A percentile compares a stretch with the other conserved stretches of the same genome.
phyloP scores from a whole-genome alignment of 1,284 basidiomycete genomes.

The Rhodotorula sp. region DNA sequence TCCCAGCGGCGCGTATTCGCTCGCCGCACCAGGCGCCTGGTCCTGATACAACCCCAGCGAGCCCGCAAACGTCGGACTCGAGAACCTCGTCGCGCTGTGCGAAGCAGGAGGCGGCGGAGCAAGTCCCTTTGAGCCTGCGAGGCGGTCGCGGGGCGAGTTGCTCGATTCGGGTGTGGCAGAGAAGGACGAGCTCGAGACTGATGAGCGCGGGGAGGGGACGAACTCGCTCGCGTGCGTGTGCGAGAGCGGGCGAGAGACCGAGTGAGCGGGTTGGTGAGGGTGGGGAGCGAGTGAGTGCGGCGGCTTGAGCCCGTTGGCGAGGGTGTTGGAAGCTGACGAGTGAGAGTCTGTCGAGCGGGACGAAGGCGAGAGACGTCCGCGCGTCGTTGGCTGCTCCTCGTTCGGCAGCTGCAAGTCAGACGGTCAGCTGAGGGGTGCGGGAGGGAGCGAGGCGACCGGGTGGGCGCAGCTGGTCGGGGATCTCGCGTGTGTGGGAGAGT shows the following conservation, averaged over 20 bases:
- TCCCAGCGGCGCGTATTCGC: background rate
- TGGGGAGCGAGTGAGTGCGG: background rate
- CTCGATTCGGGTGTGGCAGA: slow-evolving; percentile 14
- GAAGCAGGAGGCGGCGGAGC: background rate
- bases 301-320: background rate
- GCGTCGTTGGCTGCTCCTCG: slow-evolving; percentile 3
- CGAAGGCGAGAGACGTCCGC: slow-evolving; percentile 3
- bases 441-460: background rate
- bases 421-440: background rate
- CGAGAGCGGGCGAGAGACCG: slow-evolving; percentile 53
- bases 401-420: slow-evolving; percentile 3
- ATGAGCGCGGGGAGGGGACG: slow-evolving; percentile 65
- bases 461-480: no score
- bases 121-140: background rate
- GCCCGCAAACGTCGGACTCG: background rate
- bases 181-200: slow-evolving; percentile 53
- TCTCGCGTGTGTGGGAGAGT: background rate
- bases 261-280: background rate
- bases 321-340: background rate
- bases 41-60: slow-evolving; percentile 53
- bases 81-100: background rate
- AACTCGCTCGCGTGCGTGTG: slow-evolving; percentile 52
- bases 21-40: background rate
- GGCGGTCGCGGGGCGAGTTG: slow-evolving; percentile 12
- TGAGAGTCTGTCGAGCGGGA: background rate